A percentile compares a stretch with the other conserved stretches of the same genome.
Evolutionary conservation across 129 eudicot species (phyloP).

Genomic region (Apium graveolens): DNA sequence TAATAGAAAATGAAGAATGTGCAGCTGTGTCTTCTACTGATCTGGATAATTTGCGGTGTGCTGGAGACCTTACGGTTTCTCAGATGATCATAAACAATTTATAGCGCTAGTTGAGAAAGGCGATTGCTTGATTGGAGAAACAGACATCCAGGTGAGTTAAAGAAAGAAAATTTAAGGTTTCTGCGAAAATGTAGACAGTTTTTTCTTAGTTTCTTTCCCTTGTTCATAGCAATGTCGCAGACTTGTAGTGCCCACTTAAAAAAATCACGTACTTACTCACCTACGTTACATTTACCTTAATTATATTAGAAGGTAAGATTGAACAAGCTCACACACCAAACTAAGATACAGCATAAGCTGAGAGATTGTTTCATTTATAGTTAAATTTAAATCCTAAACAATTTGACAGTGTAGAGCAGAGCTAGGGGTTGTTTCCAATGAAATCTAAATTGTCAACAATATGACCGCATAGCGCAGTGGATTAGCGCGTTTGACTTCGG

Average conservation of each 20-base stretch:
- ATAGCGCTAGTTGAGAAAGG: neutral
- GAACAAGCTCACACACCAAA: neutral
- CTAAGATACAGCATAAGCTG: neutral
- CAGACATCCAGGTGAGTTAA: neutral
- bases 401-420: constrained; percentile 21
- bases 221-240: neutral
- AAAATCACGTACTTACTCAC: no score
- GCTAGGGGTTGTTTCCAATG: neutral
- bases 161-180: neutral
- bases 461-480: constrained; percentile 99
- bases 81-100: neutral
- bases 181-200: neutral
- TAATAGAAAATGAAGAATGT: neutral
- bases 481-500: constrained; percentile 99
- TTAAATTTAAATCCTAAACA: no score
- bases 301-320: neutral
- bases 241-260: neutral
- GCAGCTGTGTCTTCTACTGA: neutral
- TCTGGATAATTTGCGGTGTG: neutral
- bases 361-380: neutral
- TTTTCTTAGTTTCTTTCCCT: no score
- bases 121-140: neutral
- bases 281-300: neutral
- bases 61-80: neutral
- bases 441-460: neutral